phyloP scores from a whole-genome alignment of 2,329 filamentous ascomycete genomes.

The Cladosporium sp. region DNA sequence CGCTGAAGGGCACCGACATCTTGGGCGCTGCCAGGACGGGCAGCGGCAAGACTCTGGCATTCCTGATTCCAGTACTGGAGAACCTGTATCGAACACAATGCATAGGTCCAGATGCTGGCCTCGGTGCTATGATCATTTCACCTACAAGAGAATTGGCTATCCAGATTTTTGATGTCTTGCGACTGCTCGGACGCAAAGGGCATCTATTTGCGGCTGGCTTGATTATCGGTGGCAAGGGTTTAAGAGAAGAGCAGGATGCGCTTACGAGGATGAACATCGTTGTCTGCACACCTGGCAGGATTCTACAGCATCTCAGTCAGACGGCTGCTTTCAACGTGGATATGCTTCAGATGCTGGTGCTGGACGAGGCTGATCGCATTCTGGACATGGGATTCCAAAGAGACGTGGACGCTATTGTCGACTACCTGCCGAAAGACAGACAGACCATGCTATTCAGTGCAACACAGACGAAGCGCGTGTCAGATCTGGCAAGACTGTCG shows the following conservation, averaged over 20 bases:
- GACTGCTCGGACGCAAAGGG: constrained; percentile 77
- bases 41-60: constrained; percentile 91
- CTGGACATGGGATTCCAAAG: constrained; percentile 96
- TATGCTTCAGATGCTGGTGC: constrained; percentile 84
- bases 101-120: constrained; percentile 78
- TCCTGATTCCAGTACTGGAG: constrained; percentile 86
- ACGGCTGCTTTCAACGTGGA: constrained; percentile 85
- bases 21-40: constrained; percentile 94
- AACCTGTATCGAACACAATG: constrained; percentile 85
- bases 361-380: constrained; percentile 94
- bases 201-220: constrained; percentile 89
- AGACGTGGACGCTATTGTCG: constrained; percentile 86
- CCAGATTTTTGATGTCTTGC: constrained; percentile 91
- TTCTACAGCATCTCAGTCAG: constrained; percentile 93
- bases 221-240: constrained; percentile 86
- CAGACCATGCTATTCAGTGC: constrained; percentile 96
- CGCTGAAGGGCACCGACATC: constrained; percentile 80
- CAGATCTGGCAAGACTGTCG: constrained; percentile 83
- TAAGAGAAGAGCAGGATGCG: constrained; percentile 82
- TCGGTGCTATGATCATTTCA: constrained; percentile 88
- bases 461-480: constrained; percentile 91
- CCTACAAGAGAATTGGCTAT: constrained; percentile 93
- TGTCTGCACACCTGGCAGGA: constrained; percentile 89
- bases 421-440: constrained; percentile 78
- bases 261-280: constrained; percentile 92